Evolutionary conservation across 1,284 basidiomycete genomes (phyloP).

Genomic region (Phellopilus nigrolimitatus): DNA sequence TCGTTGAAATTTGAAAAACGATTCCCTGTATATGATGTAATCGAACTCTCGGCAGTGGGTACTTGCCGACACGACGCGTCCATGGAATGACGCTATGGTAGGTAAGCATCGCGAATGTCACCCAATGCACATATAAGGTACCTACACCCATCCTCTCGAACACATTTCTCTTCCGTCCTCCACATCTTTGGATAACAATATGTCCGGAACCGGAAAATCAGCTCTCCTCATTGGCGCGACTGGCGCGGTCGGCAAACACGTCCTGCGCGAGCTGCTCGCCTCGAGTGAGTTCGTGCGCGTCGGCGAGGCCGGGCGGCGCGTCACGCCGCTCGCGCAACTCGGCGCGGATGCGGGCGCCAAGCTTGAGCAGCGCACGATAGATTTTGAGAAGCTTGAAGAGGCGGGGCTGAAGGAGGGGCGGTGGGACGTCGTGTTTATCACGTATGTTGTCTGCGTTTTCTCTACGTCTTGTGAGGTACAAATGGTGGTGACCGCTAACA

Average conservation of each 20-base stretch:
- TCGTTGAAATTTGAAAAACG: too few relatives aligned
- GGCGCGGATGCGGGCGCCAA: conserved; percentile 17
- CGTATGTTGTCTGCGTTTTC: conserved; percentile 19
- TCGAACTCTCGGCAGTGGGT: too few relatives aligned
- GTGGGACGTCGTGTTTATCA: conserved; percentile 63
- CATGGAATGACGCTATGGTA: too few relatives aligned
- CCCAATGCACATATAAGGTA: too few relatives aligned
- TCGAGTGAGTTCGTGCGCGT: conserved; percentile 26
- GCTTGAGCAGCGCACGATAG: conserved; percentile 37
- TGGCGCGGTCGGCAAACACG: conserved; percentile 29
- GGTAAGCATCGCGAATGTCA: too few relatives aligned
- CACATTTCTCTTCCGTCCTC: background rate
- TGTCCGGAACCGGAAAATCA: conserved; percentile 22
- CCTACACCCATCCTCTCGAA: too few relatives aligned
- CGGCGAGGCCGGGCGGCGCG: conserved; percentile 29
- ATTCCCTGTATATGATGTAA: too few relatives aligned
- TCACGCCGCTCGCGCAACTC: conserved; percentile 24
- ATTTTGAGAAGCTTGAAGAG: conserved; percentile 60
- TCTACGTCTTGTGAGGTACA: background rate
- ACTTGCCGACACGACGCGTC: too few relatives aligned
- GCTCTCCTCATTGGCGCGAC: conserved; percentile 33
- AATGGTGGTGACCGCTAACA: background rate
- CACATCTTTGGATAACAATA: background rate
- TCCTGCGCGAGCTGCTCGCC: conserved; percentile 28
- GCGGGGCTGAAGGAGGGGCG: conserved; percentile 46